These are phyloP conservation scores for Suhomyces bribrorum DNA, from an alignment of 1,139 yeast species.

Conservation along the genomic window DNA sequence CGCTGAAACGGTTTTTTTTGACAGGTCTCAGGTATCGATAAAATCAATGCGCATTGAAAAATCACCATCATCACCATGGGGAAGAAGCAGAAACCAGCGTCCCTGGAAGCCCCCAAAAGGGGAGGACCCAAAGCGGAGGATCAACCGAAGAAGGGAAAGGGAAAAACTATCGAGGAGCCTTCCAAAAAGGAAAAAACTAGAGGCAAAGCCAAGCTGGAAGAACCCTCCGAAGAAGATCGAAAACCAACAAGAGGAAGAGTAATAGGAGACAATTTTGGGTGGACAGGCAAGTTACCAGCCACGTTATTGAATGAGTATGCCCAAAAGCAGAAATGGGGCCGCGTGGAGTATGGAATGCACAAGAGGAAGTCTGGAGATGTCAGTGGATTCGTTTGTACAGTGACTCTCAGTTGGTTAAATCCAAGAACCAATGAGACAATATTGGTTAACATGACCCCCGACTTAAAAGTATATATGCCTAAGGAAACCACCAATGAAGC, in stretches of 20 bases:
- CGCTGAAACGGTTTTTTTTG: no score
- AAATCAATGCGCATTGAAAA: neutral
- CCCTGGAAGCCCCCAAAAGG: slow-evolving; percentile 2
- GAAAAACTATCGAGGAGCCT: neutral
- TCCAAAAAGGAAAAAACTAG: slow-evolving; percentile 1
- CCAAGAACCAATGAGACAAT: slow-evolving; percentile 78
- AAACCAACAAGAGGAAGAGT: slow-evolving; percentile 47
- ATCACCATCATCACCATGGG: slow-evolving; percentile 8
- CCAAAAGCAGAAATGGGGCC: slow-evolving; percentile 88
- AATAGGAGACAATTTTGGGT: slow-evolving; percentile 54
- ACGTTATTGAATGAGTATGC: slow-evolving; percentile 84
- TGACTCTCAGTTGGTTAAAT: slow-evolving; percentile 66
- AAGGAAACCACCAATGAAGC: slow-evolving; percentile 87
- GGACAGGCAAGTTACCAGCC: slow-evolving; percentile 96
- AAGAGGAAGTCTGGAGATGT: slow-evolving; percentile 24
- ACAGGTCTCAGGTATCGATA: no score
- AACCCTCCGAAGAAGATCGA: slow-evolving; percentile 18
- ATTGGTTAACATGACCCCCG: slow-evolving; percentile 62
- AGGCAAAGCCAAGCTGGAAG: neutral
- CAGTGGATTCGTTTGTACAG: slow-evolving; percentile 62
- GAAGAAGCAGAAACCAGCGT: slow-evolving; percentile 7
- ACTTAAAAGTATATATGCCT: slow-evolving; percentile 51
- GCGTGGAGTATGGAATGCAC: slow-evolving; percentile 74
- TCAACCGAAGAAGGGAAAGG: slow-evolving; percentile 1
- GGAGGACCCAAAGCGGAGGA: slow-evolving; percentile 1